Base-by-base conservation (phyloP, 2,329 filamentous ascomycete species). In the Atkinsonella hypoxylon region DNA sequence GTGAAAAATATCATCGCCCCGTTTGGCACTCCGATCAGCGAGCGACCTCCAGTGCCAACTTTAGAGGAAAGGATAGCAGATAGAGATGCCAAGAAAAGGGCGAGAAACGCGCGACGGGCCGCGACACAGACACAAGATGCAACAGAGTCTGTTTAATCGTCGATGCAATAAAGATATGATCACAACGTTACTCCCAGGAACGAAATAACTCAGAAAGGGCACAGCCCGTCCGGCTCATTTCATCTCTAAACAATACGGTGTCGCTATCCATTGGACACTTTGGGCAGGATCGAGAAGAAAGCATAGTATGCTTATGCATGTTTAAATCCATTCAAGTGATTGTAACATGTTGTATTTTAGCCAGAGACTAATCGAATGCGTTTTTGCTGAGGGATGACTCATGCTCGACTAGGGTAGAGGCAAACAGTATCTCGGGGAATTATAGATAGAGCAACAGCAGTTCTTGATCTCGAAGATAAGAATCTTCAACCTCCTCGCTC, bases 1-100 rank as follows among this genome's bases (percentile, higher is more conserved):
- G 82, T 93, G 30, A 81, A 83, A 56, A 73, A 77, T 54, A 89
- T 93, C 58, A 77, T 91, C 54, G 82, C 86, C 3, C 87, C 85
- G 2, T 72, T 70, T 47, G 84, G 85, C 17, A 70, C 71, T 1
- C 75, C 81, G 2, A 78, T 87, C 49, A 73, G 81, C 30, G 73
- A 78, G 50, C 74, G 87, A 7, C 81, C 84, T 5, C 74, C 79
- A 0, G 73, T 93, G 11, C 83, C 83, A 26, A 81, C 75, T 0
- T 64, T 79, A 44, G 79, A 81, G 48, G 79, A 89, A 65, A 71
- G 79, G 42, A 72, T 80, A 58, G 73, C 64, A 12, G 69, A 72
- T 48, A 74, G 77, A 51, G 74, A 81, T 46, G 67, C 68, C 31
- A 75, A 79, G 64, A 76, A 76, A 51, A 67, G 70, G 32, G 70